Conservation (phyloP, 2,329 filamentous ascomycete genomes). For the Stachybotrys chartarum region DNA sequence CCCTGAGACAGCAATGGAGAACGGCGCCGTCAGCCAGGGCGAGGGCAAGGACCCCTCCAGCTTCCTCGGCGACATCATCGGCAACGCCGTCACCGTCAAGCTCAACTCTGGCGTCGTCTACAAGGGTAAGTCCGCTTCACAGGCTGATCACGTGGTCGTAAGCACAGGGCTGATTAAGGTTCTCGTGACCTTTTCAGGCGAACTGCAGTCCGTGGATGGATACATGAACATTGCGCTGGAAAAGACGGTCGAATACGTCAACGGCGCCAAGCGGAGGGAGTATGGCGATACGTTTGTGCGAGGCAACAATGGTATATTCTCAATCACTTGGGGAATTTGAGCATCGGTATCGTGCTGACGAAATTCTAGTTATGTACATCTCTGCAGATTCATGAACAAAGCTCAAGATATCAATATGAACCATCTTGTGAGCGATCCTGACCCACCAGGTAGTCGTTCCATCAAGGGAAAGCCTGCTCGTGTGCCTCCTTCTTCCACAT, state of each 20-base stretch:
- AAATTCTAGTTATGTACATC: constrained; percentile 58
- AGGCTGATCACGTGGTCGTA: constrained; percentile 3
- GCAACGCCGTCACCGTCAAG: constrained; percentile 90
- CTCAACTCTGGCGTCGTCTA: constrained; percentile 98
- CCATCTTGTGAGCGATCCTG: background rate
- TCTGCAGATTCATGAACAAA: constrained; percentile 47
- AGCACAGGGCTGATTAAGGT: background rate
- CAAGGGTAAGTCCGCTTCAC: constrained; percentile 58
- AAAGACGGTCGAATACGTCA: constrained; percentile 86
- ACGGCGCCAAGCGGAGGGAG: constrained; percentile 71
- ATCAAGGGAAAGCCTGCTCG: no score
- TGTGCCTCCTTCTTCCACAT: no score
- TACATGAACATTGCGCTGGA: constrained; percentile 99
- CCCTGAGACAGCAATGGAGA: constrained; percentile 56
- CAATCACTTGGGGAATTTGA: background rate
- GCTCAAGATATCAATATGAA: background rate
- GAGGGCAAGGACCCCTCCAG: constrained; percentile 89
- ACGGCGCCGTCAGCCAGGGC: constrained; percentile 52
- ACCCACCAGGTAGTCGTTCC: no score
- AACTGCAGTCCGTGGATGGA: constrained; percentile 93
- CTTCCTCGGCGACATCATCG: constrained; percentile 91
- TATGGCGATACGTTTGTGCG: constrained; percentile 95
- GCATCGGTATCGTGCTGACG: no score
- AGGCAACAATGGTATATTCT: constrained; percentile 78
- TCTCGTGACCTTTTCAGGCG: constrained; percentile 47